Conservation (phyloP, 2,329 filamentous ascomycete species). For the Ophiostoma australiae region DNA sequence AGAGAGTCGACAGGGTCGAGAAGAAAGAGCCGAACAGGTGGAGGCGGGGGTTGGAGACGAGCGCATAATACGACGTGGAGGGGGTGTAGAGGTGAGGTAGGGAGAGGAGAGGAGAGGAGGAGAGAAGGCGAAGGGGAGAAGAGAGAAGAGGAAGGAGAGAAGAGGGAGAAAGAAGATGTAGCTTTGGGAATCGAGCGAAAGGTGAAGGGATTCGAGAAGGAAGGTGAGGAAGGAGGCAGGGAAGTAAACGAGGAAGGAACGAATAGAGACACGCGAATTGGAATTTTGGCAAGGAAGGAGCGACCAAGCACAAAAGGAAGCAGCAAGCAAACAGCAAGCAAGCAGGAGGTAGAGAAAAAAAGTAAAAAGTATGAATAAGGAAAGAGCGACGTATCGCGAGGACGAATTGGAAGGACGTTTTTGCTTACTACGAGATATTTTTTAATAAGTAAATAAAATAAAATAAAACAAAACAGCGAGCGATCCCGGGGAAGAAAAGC, state of each 20-base stretch:
- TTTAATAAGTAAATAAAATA: too few relatives aligned
- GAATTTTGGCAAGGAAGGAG: constrained; percentile 9
- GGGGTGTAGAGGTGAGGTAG: neutral
- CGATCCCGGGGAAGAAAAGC: neutral
- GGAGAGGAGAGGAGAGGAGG: neutral
- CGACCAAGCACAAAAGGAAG: constrained; percentile 3
- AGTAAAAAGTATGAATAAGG: constrained; percentile 3
- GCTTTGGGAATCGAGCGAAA: neutral
- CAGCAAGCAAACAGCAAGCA: neutral
- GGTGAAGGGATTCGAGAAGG: neutral
- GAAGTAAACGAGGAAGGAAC: neutral
- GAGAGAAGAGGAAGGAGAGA: neutral
- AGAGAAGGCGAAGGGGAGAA: neutral
- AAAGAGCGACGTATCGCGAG: neutral
- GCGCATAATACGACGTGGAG: constrained; percentile 14
- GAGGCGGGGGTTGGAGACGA: constrained; percentile 15
- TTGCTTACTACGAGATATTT: too few relatives aligned
- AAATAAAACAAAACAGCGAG: neutral
- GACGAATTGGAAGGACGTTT: neutral
- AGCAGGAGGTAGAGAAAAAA: neutral
- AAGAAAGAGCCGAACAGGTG: constrained; percentile 5
- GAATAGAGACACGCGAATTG: constrained; percentile 7
- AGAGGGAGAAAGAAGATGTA: neutral
- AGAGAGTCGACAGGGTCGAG: constrained; percentile 8
- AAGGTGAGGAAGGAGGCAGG: constrained; percentile 16